phyloP scores from a whole-genome alignment of 345 rosid species.

The Cardamine occulta region DNA sequence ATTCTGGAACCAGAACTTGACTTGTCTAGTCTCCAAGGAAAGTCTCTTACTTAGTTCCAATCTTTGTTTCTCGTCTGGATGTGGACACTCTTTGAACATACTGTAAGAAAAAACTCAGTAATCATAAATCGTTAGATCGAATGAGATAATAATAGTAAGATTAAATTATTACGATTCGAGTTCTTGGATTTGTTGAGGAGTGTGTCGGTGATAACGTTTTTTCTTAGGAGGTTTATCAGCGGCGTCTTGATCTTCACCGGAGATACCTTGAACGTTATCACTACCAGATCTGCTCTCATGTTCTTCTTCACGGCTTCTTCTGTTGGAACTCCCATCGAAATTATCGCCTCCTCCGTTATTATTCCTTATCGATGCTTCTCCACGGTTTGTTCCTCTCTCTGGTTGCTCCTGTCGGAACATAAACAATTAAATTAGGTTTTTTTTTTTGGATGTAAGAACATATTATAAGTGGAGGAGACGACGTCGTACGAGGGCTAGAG shows the following conservation, averaged over 20 bases:
- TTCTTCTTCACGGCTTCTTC: conserved; percentile 66
- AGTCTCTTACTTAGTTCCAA: conserved; percentile 80
- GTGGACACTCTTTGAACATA: conserved; percentile 90
- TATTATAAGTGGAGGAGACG: not conserved
- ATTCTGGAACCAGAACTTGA: conserved; percentile 97
- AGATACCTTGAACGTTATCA: conserved; percentile 88
- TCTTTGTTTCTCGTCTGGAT: conserved; percentile 95
- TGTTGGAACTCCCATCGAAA: conserved; percentile 45
- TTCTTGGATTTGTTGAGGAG: conserved; percentile 99
- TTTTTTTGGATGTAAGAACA: too few relatives aligned
- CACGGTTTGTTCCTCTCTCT: conserved; percentile 47
- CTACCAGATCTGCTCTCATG: conserved; percentile 98
- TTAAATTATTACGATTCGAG: conserved; percentile 71
- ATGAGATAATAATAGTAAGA: not conserved
- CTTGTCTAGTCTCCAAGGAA: conserved; percentile 85
- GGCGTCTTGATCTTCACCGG: conserved; percentile 95
- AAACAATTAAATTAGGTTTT: conserved; percentile 1
- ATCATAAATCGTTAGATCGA: not conserved
- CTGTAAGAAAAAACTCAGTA: conserved; percentile 27
- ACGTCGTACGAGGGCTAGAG: conserved; percentile 50
- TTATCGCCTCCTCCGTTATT: conserved; percentile 40
- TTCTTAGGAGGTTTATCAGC: conserved; percentile 85
- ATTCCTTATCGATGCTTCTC: conserved; percentile 44
- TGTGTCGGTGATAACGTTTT: conserved; percentile 99
- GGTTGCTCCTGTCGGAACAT: conserved; percentile 47